Percentiles rank a stretch among this genome's conserved stretches.
Conservation (phyloP, 331 rosid species). For the Rosa hybrid region DNA sequence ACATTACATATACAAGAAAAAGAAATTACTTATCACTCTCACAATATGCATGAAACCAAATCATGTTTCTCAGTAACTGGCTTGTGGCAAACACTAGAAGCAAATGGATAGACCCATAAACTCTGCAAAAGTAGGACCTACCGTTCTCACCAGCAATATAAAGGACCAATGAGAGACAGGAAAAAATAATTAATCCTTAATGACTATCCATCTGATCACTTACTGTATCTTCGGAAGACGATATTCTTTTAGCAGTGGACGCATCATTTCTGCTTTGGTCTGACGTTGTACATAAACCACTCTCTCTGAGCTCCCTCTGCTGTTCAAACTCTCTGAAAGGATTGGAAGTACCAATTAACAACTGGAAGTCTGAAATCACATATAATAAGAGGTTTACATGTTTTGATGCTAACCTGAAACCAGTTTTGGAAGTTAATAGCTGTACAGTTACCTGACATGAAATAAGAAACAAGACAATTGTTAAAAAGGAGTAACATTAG, state of each 20-base stretch:
- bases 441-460: conserved; percentile 91
- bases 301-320: conserved; percentile 98
- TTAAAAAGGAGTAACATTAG: neutral
- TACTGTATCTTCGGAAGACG: conserved; percentile 60
- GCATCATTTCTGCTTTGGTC: conserved; percentile 65
- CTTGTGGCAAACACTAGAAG: neutral
- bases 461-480: conserved; percentile 36
- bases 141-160: neutral
- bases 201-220: conserved; percentile 70
- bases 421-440: conserved; percentile 97
- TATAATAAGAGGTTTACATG: conserved; percentile 33
- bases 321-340: conserved; percentile 96
- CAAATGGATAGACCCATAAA: neutral
- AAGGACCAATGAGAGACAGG: neutral
- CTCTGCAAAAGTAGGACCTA: conserved; percentile 1
- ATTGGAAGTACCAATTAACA: conserved; percentile 35
- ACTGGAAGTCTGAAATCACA: conserved; percentile 20
- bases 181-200: conserved; percentile 17
- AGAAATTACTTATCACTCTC: neutral
- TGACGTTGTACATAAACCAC: conserved; percentile 72
- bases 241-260: conserved; percentile 62
- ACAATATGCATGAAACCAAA: neutral
- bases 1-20: conserved; percentile 9
- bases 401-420: conserved; percentile 75
- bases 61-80: neutral